Percentiles rank a stretch among this genome's conserved stretches.
Evolutionary conservation across 2,329 filamentous ascomycete species (phyloP).

Genomic region (Huntiella abstrusa): DNA sequence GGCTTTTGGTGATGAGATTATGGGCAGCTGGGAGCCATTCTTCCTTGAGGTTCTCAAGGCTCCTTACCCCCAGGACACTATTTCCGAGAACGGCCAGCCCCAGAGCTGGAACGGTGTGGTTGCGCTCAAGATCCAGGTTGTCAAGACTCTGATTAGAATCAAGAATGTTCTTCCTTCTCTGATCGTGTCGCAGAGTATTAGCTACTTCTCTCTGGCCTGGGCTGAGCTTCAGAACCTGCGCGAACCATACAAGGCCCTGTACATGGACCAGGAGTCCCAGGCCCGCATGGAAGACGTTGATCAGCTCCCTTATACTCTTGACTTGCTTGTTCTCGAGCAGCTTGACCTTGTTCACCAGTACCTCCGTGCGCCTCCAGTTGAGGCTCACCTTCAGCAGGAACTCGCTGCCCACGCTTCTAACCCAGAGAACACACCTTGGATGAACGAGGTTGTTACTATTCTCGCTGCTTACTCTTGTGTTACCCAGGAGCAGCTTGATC

Average conservation of each 20-base stretch:
- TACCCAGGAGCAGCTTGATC: constrained; percentile 73
- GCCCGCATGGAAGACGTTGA: constrained; percentile 80
- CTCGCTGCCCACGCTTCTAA: constrained; percentile 37
- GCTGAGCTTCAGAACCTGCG: constrained; percentile 62
- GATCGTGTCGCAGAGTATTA: constrained; percentile 62
- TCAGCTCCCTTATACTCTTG: constrained; percentile 79
- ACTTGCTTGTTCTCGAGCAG: constrained; percentile 85
- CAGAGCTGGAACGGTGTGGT: constrained; percentile 65
- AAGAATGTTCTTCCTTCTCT: constrained; percentile 66
- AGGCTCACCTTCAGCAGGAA: constrained; percentile 71
- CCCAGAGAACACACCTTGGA: constrained; percentile 53
- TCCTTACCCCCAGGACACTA: constrained; percentile 45
- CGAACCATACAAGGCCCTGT: constrained; percentile 58
- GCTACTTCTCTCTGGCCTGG: constrained; percentile 77
- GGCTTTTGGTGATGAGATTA: constrained; percentile 69
- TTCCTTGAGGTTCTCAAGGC: constrained; percentile 64
- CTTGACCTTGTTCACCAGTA: constrained; percentile 88
- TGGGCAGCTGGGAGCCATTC: constrained; percentile 75
- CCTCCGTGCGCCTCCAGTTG: constrained; percentile 71
- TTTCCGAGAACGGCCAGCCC: constrained; percentile 29
- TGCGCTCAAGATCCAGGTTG: constrained; percentile 78
- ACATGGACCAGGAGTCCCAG: constrained; percentile 70
- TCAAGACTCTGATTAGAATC: constrained; percentile 84
- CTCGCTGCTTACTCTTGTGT: constrained; percentile 76
- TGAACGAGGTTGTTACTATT: constrained; percentile 73